Evolutionary conservation across 78 protist species (phyloP).

Genomic region (Ministeria vibrans): DNA sequence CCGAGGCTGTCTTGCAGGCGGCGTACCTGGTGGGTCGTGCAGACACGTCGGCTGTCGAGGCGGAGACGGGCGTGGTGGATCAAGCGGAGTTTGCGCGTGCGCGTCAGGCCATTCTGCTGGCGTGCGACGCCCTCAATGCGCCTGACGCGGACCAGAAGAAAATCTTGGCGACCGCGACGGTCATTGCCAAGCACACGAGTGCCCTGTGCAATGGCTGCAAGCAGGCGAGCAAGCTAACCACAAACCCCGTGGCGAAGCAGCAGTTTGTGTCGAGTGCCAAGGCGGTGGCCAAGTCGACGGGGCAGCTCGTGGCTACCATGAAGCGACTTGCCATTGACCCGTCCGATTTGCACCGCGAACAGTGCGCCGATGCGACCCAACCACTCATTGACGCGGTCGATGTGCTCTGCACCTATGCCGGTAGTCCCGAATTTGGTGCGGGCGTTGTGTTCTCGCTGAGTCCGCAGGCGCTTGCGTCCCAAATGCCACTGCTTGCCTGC

Average conservation of each 20-base stretch:
- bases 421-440: neutral
- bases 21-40: conserved; percentile 25
- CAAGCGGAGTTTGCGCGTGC: neutral
- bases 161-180: conserved; percentile 14
- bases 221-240: conserved; percentile 6
- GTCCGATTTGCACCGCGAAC: neutral
- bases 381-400: conserved; percentile 19
- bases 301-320: conserved; percentile 9
- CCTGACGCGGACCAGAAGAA: neutral
- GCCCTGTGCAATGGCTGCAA: conserved; percentile 24
- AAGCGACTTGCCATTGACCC: conserved; percentile 4
- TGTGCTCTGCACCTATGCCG: neutral
- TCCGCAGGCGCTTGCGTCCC: neutral
- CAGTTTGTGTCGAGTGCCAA: conserved; percentile 7
- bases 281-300: conserved; percentile 4
- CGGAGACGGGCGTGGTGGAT: conserved; percentile 7
- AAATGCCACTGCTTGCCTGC: neutral
- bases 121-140: neutral
- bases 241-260: conserved; percentile 18
- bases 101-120: neutral
- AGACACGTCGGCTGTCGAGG: conserved; percentile 1
- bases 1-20: neutral
- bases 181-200: conserved; percentile 24
- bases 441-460: too few species aligned
- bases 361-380: neutral